phyloP scores from a whole-genome alignment of 345 rosid genomes.

The Eucalyptus regnans region DNA sequence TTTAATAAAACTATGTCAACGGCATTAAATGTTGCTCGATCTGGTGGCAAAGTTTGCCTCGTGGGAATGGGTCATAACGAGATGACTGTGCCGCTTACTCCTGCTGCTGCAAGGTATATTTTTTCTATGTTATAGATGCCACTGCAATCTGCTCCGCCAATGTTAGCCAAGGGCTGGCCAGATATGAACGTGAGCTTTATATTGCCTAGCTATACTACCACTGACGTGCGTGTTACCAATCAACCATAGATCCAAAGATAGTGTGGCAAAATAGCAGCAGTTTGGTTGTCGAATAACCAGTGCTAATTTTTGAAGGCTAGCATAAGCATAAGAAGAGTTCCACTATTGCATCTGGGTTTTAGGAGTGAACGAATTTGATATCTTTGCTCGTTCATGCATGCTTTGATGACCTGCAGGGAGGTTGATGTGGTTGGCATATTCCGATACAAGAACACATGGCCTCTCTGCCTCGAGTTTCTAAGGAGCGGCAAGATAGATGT shows the following conservation, averaged over 20 bases:
- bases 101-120: conserved; percentile 83
- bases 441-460: conserved; percentile 89
- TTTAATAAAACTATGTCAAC: conserved; percentile 86
- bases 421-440: conserved; percentile 78
- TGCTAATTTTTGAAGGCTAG: background rate
- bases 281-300: background rate
- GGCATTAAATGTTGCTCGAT: conserved; percentile 49
- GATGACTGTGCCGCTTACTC: conserved; percentile 79
- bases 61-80: conserved; percentile 71
- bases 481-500: conserved; percentile 81
- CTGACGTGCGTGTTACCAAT: background rate
- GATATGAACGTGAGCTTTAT: background rate
- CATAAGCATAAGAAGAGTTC: background rate
- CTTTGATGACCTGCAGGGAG: conserved; percentile 38
- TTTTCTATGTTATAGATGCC: background rate
- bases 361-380: background rate
- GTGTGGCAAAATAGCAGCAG: background rate
- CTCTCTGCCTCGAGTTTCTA: conserved; percentile 65
- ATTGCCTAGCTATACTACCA: background rate
- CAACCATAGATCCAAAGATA: background rate
- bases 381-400: background rate
- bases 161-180: background rate
- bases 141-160: background rate
- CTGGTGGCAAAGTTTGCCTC: conserved; percentile 94
- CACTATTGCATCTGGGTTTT: background rate